Evolutionary conservation across 805 yeast genomes (phyloP).

Genomic region (Yarrowia sp.): DNA sequence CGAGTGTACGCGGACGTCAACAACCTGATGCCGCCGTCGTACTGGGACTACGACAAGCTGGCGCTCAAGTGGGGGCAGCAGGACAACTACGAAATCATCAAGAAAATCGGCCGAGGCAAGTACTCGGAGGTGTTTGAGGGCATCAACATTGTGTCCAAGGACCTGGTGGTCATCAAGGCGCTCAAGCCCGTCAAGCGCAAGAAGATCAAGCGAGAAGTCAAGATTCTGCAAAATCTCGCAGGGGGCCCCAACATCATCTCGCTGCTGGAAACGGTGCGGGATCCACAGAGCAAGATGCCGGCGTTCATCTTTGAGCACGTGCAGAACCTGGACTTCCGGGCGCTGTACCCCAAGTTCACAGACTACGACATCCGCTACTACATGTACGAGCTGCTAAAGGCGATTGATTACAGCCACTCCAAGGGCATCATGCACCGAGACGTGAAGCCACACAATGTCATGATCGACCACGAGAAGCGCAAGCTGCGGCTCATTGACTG

Average conservation of each 20-base stretch:
- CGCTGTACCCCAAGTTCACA: slow-evolving; percentile 78
- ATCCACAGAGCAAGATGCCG: slow-evolving; percentile 79
- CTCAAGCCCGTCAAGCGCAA: slow-evolving; percentile 91
- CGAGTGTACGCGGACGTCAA: slow-evolving; percentile 81
- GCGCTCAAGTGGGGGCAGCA: slow-evolving; percentile 64
- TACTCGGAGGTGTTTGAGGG: slow-evolving; percentile 96
- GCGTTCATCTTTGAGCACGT: slow-evolving; percentile 87
- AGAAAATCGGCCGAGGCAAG: slow-evolving; percentile 90
- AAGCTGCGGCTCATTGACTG: slow-evolving; percentile 85
- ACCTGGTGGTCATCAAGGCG: slow-evolving; percentile 82
- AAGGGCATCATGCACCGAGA: slow-evolving; percentile 97
- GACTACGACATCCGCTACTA: slow-evolving; percentile 80
- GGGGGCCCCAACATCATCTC: slow-evolving; percentile 85
- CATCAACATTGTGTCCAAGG: slow-evolving; percentile 66
- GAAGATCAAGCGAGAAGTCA: slow-evolving; percentile 88
- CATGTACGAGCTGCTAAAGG: slow-evolving; percentile 78
- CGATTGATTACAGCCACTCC: slow-evolving; percentile 88
- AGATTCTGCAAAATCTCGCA: slow-evolving; percentile 81
- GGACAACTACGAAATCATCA: slow-evolving; percentile 73
- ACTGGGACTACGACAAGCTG: slow-evolving; percentile 77
- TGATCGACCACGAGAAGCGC: slow-evolving; percentile 82
- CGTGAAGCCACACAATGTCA: slow-evolving; percentile 93
- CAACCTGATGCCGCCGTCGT: slow-evolving; percentile 67
- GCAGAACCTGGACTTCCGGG: slow-evolving; percentile 81
- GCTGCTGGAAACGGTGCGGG: slow-evolving; percentile 80